A percentile compares a stretch with the other conserved stretches of the same genome.
Conservation (phyloP, 2,329 filamentous ascomycete genomes). For the Whalleya microplaca region DNA sequence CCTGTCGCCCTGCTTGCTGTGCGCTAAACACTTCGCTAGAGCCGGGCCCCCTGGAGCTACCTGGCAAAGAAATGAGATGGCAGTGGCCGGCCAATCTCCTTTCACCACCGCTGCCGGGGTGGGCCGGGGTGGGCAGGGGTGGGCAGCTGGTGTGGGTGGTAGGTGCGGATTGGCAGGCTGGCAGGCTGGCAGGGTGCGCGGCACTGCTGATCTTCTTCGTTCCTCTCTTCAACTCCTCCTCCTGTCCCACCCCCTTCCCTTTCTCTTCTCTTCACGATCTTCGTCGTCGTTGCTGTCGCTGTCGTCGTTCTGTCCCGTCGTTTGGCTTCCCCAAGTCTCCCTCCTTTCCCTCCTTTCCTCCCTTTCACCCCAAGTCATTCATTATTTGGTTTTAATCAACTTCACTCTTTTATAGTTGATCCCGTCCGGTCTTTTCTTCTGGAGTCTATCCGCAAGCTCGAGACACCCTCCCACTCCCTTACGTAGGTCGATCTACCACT, state of each 20-base stretch:
- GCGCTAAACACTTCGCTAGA: not conserved
- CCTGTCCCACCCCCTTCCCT: constrained; percentile 26
- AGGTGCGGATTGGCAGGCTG: not conserved
- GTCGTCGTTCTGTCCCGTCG: constrained; percentile 35
- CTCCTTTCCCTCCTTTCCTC: constrained; percentile 35
- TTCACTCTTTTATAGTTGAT: constrained; percentile 53
- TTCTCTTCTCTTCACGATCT: constrained; percentile 39
- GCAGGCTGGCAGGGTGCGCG: too few species aligned
- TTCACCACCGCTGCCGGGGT: constrained; percentile 3
- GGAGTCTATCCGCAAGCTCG: constrained; percentile 37
- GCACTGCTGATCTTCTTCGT: constrained; percentile 25
- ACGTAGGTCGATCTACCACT: constrained; percentile 26
- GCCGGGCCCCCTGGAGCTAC: too few species aligned
- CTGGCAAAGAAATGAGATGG: constrained; percentile 12
- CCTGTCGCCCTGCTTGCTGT: constrained; percentile 20
- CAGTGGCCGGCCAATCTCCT: constrained; percentile 21
- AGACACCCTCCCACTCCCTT: constrained; percentile 36
- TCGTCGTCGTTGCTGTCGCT: constrained; percentile 40
- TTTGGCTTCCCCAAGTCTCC: constrained; percentile 37
- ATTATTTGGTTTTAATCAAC: constrained; percentile 45
- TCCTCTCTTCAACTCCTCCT: constrained; percentile 25
- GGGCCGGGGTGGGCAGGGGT: too few species aligned
- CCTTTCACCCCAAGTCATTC: constrained; percentile 46
- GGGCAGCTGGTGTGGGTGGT: too few species aligned
- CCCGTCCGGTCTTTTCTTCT: constrained; percentile 50